A percentile compares a stretch with the other conserved stretches of the same genome.
Evolutionary conservation across 345 rosid species (phyloP).

Genomic region (Streptanthus diversifolius): DNA sequence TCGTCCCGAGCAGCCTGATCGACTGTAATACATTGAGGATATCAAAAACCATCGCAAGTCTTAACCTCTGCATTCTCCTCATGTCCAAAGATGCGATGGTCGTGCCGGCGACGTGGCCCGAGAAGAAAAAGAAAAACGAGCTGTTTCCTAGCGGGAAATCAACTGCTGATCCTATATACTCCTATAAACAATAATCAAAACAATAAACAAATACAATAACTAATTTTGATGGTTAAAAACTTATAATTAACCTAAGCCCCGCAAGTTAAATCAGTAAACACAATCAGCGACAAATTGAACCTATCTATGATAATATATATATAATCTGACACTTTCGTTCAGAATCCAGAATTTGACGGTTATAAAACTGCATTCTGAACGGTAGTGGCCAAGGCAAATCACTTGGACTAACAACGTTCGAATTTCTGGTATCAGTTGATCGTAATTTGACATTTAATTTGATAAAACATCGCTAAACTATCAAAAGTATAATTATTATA

Average conservation of each 20-base stretch:
- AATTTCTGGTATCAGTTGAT: not conserved
- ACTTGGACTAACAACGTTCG: not conserved
- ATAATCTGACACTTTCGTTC: not conserved
- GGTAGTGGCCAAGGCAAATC: not conserved
- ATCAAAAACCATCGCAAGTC: conserved; percentile 65
- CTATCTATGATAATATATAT: not conserved
- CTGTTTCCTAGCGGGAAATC: conserved; percentile 91
- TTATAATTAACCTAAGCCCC: not conserved
- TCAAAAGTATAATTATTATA: not conserved
- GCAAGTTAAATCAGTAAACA: not conserved
- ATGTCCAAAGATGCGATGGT: conserved; percentile 87
- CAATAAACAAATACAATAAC: not conserved
- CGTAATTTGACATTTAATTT: not conserved
- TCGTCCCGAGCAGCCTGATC: conserved; percentile 68
- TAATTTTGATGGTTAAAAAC: too few relatives aligned
- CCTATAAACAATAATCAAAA: conserved; percentile 45
- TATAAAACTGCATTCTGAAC: not conserved
- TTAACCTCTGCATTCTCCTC: conserved; percentile 69
- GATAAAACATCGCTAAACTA: not conserved
- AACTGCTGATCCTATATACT: conserved; percentile 75
- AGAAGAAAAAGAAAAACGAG: conserved; percentile 85
- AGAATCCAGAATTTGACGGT: not conserved
- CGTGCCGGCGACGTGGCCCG: conserved; percentile 85
- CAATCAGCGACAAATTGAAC: too few relatives aligned
- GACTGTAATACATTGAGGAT: conserved; percentile 65